These are phyloP conservation scores for Themeda triandra DNA, from an alignment of 176 grass and related monocot genomes.

Conservation along the genomic window DNA sequence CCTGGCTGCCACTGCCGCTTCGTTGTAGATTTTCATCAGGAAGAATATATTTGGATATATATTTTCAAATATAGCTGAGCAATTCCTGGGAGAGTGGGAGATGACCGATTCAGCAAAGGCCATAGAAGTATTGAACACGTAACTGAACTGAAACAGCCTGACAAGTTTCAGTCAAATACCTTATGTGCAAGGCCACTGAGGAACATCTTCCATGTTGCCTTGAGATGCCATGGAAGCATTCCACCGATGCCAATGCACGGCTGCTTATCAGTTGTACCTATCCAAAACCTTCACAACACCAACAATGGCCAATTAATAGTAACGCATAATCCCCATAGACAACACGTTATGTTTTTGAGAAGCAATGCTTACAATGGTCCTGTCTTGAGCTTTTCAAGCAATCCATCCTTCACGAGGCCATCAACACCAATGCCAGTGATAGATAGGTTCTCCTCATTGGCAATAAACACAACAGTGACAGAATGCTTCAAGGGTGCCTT, in stretches of 20 bases:
- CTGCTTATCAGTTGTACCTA: slow-evolving; percentile 91
- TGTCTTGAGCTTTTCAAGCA: no score
- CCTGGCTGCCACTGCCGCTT: slow-evolving; percentile 58
- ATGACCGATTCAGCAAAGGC: background rate
- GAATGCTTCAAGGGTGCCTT: no score
- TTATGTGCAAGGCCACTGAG: slow-evolving; percentile 94
- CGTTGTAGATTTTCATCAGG: slow-evolving; percentile 89
- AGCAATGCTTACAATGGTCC: no score
- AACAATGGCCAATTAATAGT: background rate
- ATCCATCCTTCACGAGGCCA: no score
- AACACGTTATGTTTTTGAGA: no score
- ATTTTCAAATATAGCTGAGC: background rate
- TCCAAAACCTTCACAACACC: slow-evolving; percentile 66
- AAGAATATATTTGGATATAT: slow-evolving; percentile 68
- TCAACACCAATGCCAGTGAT: no score
- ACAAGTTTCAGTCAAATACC: slow-evolving; percentile 42
- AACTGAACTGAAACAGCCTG: background rate
- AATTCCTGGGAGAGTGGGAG: background rate
- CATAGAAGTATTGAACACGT: slow-evolving; percentile 7
- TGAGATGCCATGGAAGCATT: slow-evolving; percentile 79
- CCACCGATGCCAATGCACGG: slow-evolving; percentile 87
- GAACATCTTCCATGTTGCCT: slow-evolving; percentile 83
- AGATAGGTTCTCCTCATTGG: no score
- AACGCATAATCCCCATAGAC: background rate
- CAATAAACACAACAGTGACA: no score